These are phyloP conservation scores for Penicillium samsonianum DNA, from an alignment of 495 filamentous ascomycete genomes.

Conservation along the genomic window DNA sequence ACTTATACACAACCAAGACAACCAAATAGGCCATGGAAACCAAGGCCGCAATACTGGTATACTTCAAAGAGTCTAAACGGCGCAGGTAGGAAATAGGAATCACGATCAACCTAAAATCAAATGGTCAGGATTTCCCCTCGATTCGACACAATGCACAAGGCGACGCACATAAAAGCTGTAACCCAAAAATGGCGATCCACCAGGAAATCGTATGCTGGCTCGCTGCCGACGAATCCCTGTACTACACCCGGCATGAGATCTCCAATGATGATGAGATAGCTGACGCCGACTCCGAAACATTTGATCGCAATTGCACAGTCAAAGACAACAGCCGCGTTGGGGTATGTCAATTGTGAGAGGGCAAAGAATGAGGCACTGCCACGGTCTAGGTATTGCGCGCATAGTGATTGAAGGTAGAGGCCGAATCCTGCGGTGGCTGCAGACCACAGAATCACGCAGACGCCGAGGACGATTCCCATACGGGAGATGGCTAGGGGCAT, in stretches of 20 bases:
- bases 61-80: constrained; percentile 91
- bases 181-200: constrained; percentile 95
- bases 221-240: constrained; percentile 65
- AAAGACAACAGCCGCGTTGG: constrained; percentile 93
- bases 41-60: constrained; percentile 89
- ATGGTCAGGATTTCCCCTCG: constrained; percentile 14
- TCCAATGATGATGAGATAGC: constrained; percentile 97
- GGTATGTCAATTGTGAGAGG: constrained; percentile 92
- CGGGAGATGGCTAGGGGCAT: constrained; percentile 93
- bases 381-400: constrained; percentile 86
- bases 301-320: constrained; percentile 97
- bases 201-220: constrained; percentile 65
- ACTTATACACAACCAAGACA: constrained; percentile 88
- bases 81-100: constrained; percentile 92
- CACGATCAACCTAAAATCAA: constrained; percentile 69
- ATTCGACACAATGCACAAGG: background rate
- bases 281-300: constrained; percentile 94
- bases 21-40: constrained; percentile 93
- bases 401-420: constrained; percentile 89
- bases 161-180: constrained; percentile 85
- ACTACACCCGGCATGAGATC: constrained; percentile 97
- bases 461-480: constrained; percentile 82
- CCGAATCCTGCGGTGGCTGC: constrained; percentile 87
- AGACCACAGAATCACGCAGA: constrained; percentile 86
- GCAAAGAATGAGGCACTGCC: constrained; percentile 86